Evolutionary conservation across 305 asterid species (phyloP), one percentile per base, ranked within the genome.

Genomic region (Solanum chacoense): DNA sequence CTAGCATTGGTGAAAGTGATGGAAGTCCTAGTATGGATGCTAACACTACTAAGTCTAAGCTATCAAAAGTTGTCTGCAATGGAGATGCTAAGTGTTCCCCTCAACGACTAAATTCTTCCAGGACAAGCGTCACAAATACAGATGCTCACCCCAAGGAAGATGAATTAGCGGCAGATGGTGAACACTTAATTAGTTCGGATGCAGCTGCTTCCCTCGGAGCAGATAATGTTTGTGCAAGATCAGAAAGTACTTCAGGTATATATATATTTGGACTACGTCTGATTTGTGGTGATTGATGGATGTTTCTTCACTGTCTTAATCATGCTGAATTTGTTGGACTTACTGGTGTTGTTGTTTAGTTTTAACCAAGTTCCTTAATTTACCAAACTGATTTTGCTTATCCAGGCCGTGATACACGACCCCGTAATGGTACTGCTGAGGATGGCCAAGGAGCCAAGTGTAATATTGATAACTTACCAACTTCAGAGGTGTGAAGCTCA

Each of bases 71-170:
- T 59, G 87, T 83, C 91, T 92, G 94, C 92, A 92, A 95, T 90
- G 98, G 93, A 89, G 95, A 94, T 90, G 92, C 94, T 67, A 92
- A 88, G 85, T 55, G 91, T 87, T 94, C 98, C 81, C 95, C 94
- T 8, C 93, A 88, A 88, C 94, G 40, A 55, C 65, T 89, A 38
- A 93, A 92, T 91, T 88, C 90, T 87, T 90, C 92, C 89, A 88
- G 91, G 90, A 87, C 89, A 81, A 93, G 91, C 89, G 91, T 93
- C 88, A 86, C 88, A 85, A 92, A 88, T 90, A 91, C 89, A 88
- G 96, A 92, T 88, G 84, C 88, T 75, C 78, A 76, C 90, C 89
- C 93, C 80, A 94, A 94, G 89, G 96, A 91, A 88, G 93, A 89
- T 87, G 96, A 91, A 73, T 50, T 80, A 77, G 76, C 91, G 38